Evolutionary conservation across 106 monocot genomes (phyloP), one percentile per base, ranked within the genome.

Genomic region (Xerophyta viscosa): DNA sequence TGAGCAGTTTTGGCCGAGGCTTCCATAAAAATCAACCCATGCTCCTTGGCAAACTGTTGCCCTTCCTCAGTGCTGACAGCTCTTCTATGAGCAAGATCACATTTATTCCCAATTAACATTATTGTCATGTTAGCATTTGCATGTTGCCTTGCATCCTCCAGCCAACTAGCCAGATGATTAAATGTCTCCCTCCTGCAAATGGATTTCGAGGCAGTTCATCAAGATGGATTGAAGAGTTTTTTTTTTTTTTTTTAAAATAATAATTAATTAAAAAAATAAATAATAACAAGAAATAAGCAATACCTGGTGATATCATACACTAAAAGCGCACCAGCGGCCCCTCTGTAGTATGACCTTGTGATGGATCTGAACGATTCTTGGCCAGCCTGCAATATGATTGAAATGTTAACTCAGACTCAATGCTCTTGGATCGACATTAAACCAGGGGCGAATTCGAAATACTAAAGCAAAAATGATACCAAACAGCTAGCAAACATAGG

Each of bases 231-330:
- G n/a, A n/a, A n/a, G n/a, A n/a, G n/a, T n/a, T n/a, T n/a, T n/a
- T n/a, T n/a, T n/a, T n/a, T n/a, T n/a, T n/a, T n/a, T n/a, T n/a
- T n/a, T n/a, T n/a, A n/a, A n/a, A n/a, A n/a, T n/a, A n/a, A n/a
- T n/a, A n/a, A n/a, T n/a, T n/a, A n/a, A n/a, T n/a, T n/a, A n/a
- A n/a, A n/a, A n/a, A n/a, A n/a, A n/a, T n/a, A n/a, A n/a, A n/a
- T n/a, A n/a, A n/a, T n/a, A n/a, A n/a, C n/a, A n/a, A n/a, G n/a
- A n/a, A n/a, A n/a, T n/a, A n/a, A 39, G 6, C 6, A 39, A 39
- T 61, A 89, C 89, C 89, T 84, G 27, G 89, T 89, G 27, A 89
- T 89, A 48, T 87, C 87, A 62, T 87, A 87, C 4, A 87, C 81
- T 9, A 82, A 51, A 24, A 87, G 81, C 23, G 84, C 89, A 28